These are phyloP conservation scores for Aspergillus niger DNA, from an alignment of 2,329 filamentous ascomycete species.

Conservation along the genomic window DNA sequence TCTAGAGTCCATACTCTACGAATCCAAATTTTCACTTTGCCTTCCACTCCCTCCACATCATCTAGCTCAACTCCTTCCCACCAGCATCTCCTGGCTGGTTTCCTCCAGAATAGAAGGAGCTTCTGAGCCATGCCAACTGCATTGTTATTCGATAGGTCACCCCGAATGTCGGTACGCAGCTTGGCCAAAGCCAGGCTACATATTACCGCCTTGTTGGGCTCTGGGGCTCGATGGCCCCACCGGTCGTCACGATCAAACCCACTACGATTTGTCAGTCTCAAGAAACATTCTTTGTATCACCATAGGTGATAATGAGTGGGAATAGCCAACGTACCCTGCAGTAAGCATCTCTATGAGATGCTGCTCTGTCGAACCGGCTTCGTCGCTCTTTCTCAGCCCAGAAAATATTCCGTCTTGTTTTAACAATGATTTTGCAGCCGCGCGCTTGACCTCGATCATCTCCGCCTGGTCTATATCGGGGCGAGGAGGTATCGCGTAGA, in stretches of 20 bases:
- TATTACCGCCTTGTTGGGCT: constrained; percentile 97
- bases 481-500: constrained; percentile 90
- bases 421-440: constrained; percentile 81
- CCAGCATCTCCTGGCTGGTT: constrained; percentile 95
- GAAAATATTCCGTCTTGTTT: constrained; percentile 95
- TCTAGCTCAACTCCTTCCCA: constrained; percentile 97
- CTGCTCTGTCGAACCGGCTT: constrained; percentile 93
- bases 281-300: not conserved
- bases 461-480: constrained; percentile 81
- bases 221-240: constrained; percentile 96
- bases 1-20: constrained; percentile 96
- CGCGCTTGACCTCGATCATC: constrained; percentile 96
- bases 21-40: constrained; percentile 97
- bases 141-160: constrained; percentile 71
- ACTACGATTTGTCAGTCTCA: constrained; percentile 51
- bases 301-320: not conserved
- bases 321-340: constrained; percentile 71
- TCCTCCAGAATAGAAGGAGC: constrained; percentile 94
- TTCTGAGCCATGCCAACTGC: constrained; percentile 98
- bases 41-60: constrained; percentile 84
- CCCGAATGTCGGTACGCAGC: constrained; percentile 83
- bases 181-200: constrained; percentile 93
- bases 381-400: constrained; percentile 89
- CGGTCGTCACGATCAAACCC: constrained; percentile 94
- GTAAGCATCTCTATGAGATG: constrained; percentile 99